Evolutionary conservation across 1,139 yeast genomes (phyloP).

Genomic region (Lodderomyces metapsilosis): DNA sequence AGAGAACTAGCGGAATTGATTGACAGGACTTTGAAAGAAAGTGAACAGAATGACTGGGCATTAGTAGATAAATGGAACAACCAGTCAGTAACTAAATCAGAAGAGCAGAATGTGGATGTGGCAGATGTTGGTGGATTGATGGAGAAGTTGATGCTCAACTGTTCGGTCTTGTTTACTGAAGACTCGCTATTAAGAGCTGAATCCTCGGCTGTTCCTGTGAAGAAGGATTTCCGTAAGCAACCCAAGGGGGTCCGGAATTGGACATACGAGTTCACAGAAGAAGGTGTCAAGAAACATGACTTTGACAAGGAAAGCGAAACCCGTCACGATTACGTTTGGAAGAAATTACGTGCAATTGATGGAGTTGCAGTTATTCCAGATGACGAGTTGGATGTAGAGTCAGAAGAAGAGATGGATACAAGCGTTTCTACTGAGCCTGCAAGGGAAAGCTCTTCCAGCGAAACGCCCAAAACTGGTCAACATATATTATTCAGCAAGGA

Average conservation of each 20-base stretch:
- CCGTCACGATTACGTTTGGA: constrained; percentile 19
- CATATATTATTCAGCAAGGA: constrained; percentile 12
- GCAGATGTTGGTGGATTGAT: constrained; percentile 6
- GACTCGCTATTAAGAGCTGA: constrained; percentile 5
- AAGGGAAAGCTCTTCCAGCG: background rate
- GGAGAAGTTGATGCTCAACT: constrained; percentile 4
- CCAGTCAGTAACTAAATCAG: background rate
- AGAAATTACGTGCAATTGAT: constrained; percentile 20
- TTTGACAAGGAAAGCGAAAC: constrained; percentile 15
- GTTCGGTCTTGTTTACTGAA: constrained; percentile 2
- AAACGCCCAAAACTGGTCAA: constrained; percentile 4
- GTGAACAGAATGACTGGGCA: constrained; percentile 31
- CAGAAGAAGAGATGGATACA: constrained; percentile 8
- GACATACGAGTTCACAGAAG: background rate
- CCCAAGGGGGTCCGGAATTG: background rate
- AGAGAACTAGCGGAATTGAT: constrained; percentile 58
- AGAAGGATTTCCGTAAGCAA: too few species aligned
- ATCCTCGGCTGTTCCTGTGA: background rate
- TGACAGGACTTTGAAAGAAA: constrained; percentile 27
- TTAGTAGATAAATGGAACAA: constrained; percentile 27
- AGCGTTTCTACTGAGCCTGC: background rate
- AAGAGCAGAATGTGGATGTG: background rate
- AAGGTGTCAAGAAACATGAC: constrained; percentile 16
- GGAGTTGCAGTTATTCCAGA: constrained; percentile 9
- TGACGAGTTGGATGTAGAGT: constrained; percentile 15